A percentile compares a stretch with the other conserved stretches of the same genome.
Conservation (phyloP, 83 land plant genomes). For the Diphasiastrum complanatum region DNA sequence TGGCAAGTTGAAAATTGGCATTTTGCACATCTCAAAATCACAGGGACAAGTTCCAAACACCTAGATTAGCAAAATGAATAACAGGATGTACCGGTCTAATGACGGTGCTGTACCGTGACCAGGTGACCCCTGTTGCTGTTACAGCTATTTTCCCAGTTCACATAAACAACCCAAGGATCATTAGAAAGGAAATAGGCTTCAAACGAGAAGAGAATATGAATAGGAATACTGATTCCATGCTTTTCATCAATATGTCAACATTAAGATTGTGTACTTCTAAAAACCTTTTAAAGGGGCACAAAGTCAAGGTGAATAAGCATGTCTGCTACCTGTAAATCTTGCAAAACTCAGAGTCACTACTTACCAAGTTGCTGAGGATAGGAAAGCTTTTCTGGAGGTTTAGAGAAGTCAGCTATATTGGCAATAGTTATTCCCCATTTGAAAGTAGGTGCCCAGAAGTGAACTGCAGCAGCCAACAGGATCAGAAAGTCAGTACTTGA, state of each 20-base stretch:
- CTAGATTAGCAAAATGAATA: no score
- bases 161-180: background rate
- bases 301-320: no score
- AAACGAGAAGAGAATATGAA: background rate
- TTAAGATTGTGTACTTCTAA: no score
- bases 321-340: no score
- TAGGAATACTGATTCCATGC: no score
- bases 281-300: no score
- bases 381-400: constrained; percentile 93
- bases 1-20: background rate
- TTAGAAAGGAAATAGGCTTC: background rate
- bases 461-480: constrained; percentile 51
- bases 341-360: background rate
- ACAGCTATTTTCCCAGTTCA: constrained; percentile 45
- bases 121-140: constrained; percentile 71
- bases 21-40: no score
- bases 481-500: background rate
- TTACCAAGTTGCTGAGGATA: constrained; percentile 94
- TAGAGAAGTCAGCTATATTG: constrained; percentile 85
- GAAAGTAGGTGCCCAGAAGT: constrained; percentile 99
- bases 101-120: constrained; percentile 89
- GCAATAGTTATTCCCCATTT: constrained; percentile 98
- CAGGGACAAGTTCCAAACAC: no score
- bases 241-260: no score
- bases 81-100: constrained; percentile 61